Evolutionary conservation across 768 basidiomycete species (phyloP), one percentile per base, ranked within the genome.

Genomic region (Jaapia argillacea): DNA sequence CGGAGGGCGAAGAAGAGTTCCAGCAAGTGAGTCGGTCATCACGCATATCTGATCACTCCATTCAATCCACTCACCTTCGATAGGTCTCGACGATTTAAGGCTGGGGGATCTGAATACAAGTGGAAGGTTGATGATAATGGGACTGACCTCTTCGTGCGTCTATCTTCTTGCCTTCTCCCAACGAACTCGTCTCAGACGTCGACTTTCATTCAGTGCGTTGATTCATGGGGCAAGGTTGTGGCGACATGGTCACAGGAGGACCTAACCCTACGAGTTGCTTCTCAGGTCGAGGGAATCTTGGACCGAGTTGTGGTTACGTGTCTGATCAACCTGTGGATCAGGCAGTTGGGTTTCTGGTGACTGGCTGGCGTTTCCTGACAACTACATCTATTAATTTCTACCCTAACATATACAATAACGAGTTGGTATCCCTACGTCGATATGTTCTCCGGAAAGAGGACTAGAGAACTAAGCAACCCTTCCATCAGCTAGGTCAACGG

Each of bases 31-130:
- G 68, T 53, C 22, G 36, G 21, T 23, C 16, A 36, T 43, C 18
- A 5, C 13, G n/a, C n/a, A n/a, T n/a, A n/a, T n/a, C n/a, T n/a
- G n/a, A 25, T 40, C 33, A n/a, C 40, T 18, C 26, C 5, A 35
- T 21, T 26, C 23, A 18, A 16, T 10, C 10, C 28, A 10, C 28
- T 10, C 28, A 33, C 42, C 21, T 36, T 10, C 18, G 24, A 24
- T 38, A 75, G 76, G 45, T 77, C 76, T 7, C 70, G 76, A 45
- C 59, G 75, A 22, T 78, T 77, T 61, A 75, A 70, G 50, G 71
- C 58, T 10, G 58, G 55, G 4, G 67, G 67, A 27, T 53, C 60
- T 23, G 70, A 72, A 50, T 78, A 77, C 61, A 78, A 77, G 49
- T 78, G 76, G 76, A 78, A 73, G 56, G 55, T 68, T 27, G 54